Evolutionary conservation across 164 flowering plant genomes (phyloP).

Genomic region (Nymphaea thermarum): DNA sequence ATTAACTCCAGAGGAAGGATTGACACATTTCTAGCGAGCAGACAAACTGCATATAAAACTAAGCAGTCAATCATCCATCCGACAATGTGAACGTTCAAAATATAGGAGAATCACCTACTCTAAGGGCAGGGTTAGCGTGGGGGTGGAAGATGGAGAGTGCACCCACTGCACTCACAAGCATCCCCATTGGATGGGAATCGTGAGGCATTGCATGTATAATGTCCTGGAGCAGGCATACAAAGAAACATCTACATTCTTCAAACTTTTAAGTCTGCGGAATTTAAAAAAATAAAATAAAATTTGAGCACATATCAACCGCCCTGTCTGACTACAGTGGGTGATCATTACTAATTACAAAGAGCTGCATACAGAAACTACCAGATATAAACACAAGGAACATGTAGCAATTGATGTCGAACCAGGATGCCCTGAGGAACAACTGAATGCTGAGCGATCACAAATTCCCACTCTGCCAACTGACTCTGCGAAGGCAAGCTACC

Average conservation of each 20-base stretch:
- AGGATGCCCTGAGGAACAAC: conserved; percentile 95
- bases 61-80: background rate
- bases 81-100: background rate
- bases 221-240: conserved; percentile 29
- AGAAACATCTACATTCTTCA: background rate
- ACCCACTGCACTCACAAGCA: conserved; percentile 91
- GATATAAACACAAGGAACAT: background rate
- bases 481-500: conserved; percentile 82
- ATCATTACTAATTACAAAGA: background rate
- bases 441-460: conserved; percentile 89
- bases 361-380: background rate
- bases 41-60: background rate
- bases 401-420: conserved; percentile 18
- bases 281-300: background rate
- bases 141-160: conserved; percentile 96
- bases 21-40: background rate
- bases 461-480: conserved; percentile 92
- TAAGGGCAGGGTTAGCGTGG: conserved; percentile 94
- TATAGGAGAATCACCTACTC: conserved; percentile 31
- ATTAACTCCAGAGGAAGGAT: background rate
- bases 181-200: conserved; percentile 99
- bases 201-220: conserved; percentile 96
- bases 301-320: background rate
- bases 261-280: background rate
- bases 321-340: background rate